Conservation (phyloP, 202 grass and related monocot species). For the Panicum virgatum region DNA sequence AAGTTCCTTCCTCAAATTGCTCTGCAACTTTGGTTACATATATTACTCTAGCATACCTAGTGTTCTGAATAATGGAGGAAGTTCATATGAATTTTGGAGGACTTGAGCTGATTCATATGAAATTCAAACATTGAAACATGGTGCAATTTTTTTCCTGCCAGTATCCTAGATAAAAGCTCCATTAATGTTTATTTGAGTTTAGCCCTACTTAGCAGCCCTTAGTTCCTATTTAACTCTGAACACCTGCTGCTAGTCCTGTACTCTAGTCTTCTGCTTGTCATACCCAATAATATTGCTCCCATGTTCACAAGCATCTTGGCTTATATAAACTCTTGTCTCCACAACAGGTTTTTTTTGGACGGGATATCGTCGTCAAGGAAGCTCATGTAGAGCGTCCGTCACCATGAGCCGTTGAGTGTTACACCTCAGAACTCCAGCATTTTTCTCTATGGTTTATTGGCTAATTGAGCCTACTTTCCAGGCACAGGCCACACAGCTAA, state of each 20-base stretch:
- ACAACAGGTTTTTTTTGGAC: conserved; percentile 61
- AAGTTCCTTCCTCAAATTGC: neutral
- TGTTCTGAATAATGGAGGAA: neutral
- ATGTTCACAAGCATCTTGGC: neutral
- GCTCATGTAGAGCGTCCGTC: conserved; percentile 35
- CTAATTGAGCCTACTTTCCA: neutral
- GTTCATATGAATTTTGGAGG: neutral
- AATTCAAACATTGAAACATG: neutral
- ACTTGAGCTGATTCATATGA: neutral
- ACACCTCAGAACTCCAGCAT: neutral
- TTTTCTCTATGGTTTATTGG: conserved; percentile 30
- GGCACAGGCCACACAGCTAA: conserved; percentile 21
- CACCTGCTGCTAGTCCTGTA: neutral
- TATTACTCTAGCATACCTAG: neutral
- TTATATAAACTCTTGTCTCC: conserved; percentile 18
- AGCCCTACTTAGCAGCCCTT: neutral
- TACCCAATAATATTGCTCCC: neutral
- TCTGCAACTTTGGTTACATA: neutral
- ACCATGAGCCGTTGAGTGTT: neutral
- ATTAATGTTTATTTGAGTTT: neutral
- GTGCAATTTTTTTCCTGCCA: neutral
- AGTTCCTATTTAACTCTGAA: neutral
- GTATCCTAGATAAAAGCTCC: neutral
- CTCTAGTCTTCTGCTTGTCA: neutral
- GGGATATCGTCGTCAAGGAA: conserved; percentile 60